phyloP scores from a whole-genome alignment of 441 rosid species.

The Pelargonium cotyledonis region DNA sequence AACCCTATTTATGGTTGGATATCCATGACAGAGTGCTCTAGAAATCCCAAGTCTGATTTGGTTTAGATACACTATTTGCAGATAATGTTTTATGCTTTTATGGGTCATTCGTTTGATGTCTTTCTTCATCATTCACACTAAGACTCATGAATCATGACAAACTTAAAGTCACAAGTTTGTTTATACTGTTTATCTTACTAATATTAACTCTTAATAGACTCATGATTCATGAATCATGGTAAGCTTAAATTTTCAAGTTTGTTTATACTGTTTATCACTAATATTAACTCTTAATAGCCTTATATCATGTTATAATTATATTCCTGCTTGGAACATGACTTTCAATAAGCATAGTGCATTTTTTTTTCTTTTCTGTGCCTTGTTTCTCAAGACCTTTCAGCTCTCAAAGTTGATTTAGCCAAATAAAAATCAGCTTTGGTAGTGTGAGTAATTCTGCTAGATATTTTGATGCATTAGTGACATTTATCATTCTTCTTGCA shows the following conservation, averaged over 20 bases:
- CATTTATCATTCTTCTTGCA: constrained; percentile 13
- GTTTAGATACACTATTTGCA: background rate
- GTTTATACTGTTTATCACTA: too few species aligned
- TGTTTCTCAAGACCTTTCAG: too few species aligned
- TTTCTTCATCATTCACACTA: background rate
- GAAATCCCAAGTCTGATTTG: background rate
- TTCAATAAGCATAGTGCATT: too few species aligned
- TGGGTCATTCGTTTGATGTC: background rate
- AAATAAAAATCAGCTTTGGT: too few species aligned
- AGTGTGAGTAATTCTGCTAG: background rate
- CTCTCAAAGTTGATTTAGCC: too few species aligned
- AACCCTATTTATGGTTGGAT: background rate
- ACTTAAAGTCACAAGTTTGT: background rate
- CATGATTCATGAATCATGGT: background rate
- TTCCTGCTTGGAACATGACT: too few species aligned
- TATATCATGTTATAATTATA: too few species aligned
- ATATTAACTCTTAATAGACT: too few species aligned
- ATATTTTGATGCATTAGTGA: background rate
- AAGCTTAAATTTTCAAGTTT: background rate
- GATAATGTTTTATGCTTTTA: background rate
- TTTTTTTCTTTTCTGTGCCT: too few species aligned
- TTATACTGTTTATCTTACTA: background rate
- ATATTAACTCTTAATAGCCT: too few species aligned
- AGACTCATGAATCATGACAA: background rate
- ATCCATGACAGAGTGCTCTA: background rate